Percentiles rank a stretch among this genome's conserved stretches.
Conservation (phyloP, 371 early-diverging fungal species). For the Vairimorpha apis region DNA sequence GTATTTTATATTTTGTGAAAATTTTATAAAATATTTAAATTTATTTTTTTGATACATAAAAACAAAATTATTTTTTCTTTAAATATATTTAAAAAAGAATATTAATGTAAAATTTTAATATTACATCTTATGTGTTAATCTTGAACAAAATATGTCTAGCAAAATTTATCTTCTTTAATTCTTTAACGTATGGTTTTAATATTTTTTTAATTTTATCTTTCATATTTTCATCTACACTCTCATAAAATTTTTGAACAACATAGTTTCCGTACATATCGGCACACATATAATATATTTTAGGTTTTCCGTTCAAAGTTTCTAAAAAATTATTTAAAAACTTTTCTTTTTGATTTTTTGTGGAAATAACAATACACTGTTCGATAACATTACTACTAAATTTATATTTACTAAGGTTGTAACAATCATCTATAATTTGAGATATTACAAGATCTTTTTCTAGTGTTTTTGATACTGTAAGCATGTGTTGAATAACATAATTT, state of each 20-base stretch:
- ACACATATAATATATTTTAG: slow-evolving; percentile 78
- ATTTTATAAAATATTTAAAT: neutral
- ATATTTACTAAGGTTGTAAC: slow-evolving; percentile 67
- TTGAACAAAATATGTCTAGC: slow-evolving; percentile 62
- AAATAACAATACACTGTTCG: slow-evolving; percentile 65
- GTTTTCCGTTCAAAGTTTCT: slow-evolving; percentile 64
- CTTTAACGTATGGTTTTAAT: slow-evolving; percentile 53
- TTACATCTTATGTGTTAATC: slow-evolving; percentile 48
- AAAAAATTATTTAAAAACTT: slow-evolving; percentile 46
- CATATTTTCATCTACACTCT: slow-evolving; percentile 62
- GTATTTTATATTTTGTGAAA: no score
- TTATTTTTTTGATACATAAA: no score
- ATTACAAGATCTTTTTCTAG: slow-evolving; percentile 69
- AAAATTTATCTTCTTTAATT: slow-evolving; percentile 60
- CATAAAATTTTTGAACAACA: slow-evolving; percentile 96
- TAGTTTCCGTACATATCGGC: slow-evolving; percentile 99
- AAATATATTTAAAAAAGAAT: no score
- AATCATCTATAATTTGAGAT: slow-evolving; percentile 67
- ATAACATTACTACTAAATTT: slow-evolving; percentile 99
- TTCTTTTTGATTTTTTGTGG: slow-evolving; percentile 23
- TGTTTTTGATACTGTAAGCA: slow-evolving; percentile 78
- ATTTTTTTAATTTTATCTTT: slow-evolving; percentile 48
- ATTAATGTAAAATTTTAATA: no score
- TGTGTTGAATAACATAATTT: slow-evolving; percentile 98
- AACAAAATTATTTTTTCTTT: no score